Base-by-base conservation (phyloP, 495 filamentous ascomycete genomes). In the Penicillium steckii region DNA sequence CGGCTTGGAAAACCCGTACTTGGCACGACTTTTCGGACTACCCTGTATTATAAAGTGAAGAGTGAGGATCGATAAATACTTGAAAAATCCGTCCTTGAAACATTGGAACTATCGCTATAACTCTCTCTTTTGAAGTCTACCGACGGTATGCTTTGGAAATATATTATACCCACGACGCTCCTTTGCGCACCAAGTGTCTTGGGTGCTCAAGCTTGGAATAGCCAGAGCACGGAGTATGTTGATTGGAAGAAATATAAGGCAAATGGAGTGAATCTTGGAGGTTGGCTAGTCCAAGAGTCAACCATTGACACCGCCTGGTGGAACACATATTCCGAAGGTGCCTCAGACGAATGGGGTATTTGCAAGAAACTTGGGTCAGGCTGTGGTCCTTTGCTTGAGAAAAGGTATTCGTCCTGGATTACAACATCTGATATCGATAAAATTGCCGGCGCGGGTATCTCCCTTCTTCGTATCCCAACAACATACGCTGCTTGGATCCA, bases 281-380 rank as follows among this genome's bases (percentile, higher is more conserved):
- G 66, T 27, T 69, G 66, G 68, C 62, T 71, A 0, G 61, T 59
- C 7, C 66, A 71, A 52, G 68, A 71, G 46, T 64, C 66, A 19
- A 66, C 61, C 8, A 64, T 69, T 26, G 62, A 66, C 50, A 64
- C 53, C 3, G 9, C 44, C 0, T 71, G 60, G 54, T 69, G 66
- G 66, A 45, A 26, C 9, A 53, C 45, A 10, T 51, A 64, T 26
- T 55, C 57, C 30, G 45, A 37, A 43, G 52, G 54, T 2, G 68
- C 56, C 3, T 33, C 50, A 9, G 64, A 69, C 50, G 64, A 69
- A 67, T 69, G 68, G 66, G 56, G 55, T 5, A 55, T 71, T 13
- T 71, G 66, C 44, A 30, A 46, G 8, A 43, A 61, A 17, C 60
- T 71, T 0, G 64, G 66, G 0, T 24, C 48, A n/a, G 40, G 50